These are phyloP conservation scores for Immersiella caudata DNA, from an alignment of 495 filamentous ascomycete species.

Conservation along the genomic window DNA sequence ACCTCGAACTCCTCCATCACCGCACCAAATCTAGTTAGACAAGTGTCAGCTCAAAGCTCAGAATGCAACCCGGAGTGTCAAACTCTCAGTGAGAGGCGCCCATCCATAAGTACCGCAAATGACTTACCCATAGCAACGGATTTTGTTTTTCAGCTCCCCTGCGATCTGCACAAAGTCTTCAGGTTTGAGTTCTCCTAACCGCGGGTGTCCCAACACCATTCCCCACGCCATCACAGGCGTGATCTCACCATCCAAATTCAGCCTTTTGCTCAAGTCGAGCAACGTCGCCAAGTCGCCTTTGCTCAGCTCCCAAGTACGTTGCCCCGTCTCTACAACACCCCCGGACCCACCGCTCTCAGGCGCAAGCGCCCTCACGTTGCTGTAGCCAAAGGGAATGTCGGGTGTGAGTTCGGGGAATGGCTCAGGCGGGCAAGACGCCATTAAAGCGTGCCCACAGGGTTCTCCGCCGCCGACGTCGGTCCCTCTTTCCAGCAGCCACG, in stretches of 20 bases:
- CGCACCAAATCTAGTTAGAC: slow-evolving; percentile 67
- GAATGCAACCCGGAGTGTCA: slow-evolving; percentile 28
- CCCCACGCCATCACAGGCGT: slow-evolving; percentile 97
- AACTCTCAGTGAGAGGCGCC: not conserved
- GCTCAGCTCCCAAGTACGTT: slow-evolving; percentile 69
- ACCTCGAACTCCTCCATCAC: slow-evolving; percentile 93
- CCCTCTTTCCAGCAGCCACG: slow-evolving; percentile 66
- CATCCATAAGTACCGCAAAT: not conserved
- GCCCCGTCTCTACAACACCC: slow-evolving; percentile 46
- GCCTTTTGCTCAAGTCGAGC: slow-evolving; percentile 78
- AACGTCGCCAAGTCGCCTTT: slow-evolving; percentile 76
- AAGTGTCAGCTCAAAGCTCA: slow-evolving; percentile 15
- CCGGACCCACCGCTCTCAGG: slow-evolving; percentile 35
- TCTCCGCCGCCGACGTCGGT: slow-evolving; percentile 53
- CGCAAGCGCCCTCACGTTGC: slow-evolving; percentile 25
- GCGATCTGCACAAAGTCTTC: slow-evolving; percentile 75
- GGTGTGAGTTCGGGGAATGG: slow-evolving; percentile 48
- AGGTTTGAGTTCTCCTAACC: slow-evolving; percentile 62
- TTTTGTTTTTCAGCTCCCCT: slow-evolving; percentile 73
- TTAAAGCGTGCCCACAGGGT: slow-evolving; percentile 78
- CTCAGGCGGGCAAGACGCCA: slow-evolving; percentile 82
- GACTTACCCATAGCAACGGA: slow-evolving; percentile 89
- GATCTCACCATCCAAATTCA: slow-evolving; percentile 89
- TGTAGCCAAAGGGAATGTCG: slow-evolving; percentile 56
- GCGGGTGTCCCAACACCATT: slow-evolving; percentile 71